Evolutionary conservation across 2,329 filamentous ascomycete species (phyloP).

Genomic region (Penicillium sp.): DNA sequence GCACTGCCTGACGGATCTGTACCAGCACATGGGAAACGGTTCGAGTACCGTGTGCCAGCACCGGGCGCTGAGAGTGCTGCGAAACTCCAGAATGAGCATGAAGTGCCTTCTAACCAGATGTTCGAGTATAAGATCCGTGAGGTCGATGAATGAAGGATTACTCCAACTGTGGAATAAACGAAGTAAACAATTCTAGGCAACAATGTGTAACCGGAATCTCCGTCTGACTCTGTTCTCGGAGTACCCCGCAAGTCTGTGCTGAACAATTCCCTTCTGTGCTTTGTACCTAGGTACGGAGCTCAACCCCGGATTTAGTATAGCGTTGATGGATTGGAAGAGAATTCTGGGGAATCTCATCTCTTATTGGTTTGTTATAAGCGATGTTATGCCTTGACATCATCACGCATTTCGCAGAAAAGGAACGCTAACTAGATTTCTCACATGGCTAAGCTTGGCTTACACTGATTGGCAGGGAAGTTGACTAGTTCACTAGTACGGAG

Average conservation of each 20-base stretch:
- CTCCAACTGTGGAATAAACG: background rate
- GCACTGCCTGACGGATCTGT: constrained; percentile 41
- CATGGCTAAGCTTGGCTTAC: background rate
- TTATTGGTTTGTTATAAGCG: background rate
- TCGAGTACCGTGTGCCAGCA: constrained; percentile 62
- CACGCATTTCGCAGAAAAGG: background rate
- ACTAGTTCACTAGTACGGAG: background rate
- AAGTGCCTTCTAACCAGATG: constrained; percentile 57
- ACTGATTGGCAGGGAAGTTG: background rate
- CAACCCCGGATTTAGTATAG: background rate
- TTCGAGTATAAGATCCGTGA: constrained; percentile 40
- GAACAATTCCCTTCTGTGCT: background rate
- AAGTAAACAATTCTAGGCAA: background rate
- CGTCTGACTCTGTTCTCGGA: background rate
- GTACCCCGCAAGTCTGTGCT: background rate
- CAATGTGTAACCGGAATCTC: background rate
- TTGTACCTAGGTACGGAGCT: background rate
- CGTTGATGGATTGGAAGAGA: background rate
- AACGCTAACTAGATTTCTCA: background rate
- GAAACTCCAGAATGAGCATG: constrained; percentile 53
- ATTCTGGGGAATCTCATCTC: background rate
- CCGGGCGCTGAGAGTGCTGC: constrained; percentile 54
- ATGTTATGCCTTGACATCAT: background rate
- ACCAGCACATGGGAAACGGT: constrained; percentile 41
- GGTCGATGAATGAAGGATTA: constrained; percentile 18